Conservation (phyloP, 495 filamentous ascomycete genomes). For the Xylaria telfairii region DNA sequence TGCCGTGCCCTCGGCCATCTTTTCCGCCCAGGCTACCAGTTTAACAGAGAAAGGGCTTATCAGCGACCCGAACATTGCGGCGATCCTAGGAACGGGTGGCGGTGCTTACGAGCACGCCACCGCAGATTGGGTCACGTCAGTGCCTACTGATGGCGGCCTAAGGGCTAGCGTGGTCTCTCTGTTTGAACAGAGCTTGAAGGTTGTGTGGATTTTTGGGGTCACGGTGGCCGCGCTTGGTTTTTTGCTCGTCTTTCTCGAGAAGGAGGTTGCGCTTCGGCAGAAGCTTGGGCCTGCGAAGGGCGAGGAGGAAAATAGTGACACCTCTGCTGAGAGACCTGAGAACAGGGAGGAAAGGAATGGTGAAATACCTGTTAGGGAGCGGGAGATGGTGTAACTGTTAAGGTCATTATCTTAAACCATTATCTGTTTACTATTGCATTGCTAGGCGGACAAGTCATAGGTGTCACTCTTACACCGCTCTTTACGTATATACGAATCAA, state of each 20-base stretch:
- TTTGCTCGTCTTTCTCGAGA: not conserved
- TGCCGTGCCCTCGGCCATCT: not conserved
- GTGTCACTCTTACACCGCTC: not conserved
- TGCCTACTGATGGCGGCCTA: not conserved
- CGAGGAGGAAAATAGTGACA: not conserved
- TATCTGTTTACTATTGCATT: not conserved
- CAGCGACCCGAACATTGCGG: not conserved
- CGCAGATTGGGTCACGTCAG: not conserved
- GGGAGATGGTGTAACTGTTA: not conserved
- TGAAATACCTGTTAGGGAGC: not conserved
- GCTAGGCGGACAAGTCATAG: not conserved
- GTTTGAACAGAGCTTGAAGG: not conserved
- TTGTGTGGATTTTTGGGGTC: not conserved
- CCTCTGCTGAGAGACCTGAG: not conserved
- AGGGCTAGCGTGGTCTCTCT: not conserved
- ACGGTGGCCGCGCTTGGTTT: not conserved
- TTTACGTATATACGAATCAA: not conserved
- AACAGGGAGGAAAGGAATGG: not conserved
- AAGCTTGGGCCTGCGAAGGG: not conserved
- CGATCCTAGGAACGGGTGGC: slow-evolving; percentile 5
- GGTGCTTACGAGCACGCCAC: slow-evolving; percentile 8
- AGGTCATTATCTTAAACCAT: not conserved
- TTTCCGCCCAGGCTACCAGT: not conserved
- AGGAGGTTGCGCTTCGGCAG: not conserved
- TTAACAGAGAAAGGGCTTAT: not conserved